Conservation (phyloP, 2,329 filamentous ascomycete species). For the Phoma sp. region DNA sequence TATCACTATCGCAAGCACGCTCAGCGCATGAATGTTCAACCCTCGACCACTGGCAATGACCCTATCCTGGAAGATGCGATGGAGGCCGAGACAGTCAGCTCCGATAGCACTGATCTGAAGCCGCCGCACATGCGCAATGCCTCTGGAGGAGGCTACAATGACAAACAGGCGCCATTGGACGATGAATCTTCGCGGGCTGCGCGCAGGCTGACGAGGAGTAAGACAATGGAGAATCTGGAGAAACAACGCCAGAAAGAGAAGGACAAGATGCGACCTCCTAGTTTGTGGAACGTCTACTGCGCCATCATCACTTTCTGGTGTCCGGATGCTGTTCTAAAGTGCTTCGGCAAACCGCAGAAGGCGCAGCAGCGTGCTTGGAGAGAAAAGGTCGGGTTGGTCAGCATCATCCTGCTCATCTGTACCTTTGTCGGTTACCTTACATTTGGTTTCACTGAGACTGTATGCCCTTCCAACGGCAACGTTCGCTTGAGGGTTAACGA, state of each 20-base stretch:
- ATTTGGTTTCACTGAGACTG: conserved; percentile 90
- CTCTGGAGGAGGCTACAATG: conserved; percentile 47
- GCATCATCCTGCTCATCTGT: conserved; percentile 88
- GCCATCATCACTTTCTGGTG: conserved; percentile 93
- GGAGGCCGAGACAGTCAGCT: conserved; percentile 60
- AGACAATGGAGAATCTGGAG: conserved; percentile 65
- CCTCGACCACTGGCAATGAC: conserved; percentile 91
- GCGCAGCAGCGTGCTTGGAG: conserved; percentile 93
- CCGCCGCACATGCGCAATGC: conserved; percentile 46
- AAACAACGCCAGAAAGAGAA: conserved; percentile 63
- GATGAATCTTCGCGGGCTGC: conserved; percentile 45
- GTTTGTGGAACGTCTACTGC: conserved; percentile 95
- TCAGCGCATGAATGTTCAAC: conserved; percentile 86
- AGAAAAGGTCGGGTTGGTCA: conserved; percentile 96
- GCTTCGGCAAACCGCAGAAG: conserved; percentile 83
- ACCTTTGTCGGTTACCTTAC: conserved; percentile 91
- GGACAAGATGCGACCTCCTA: conserved; percentile 76
- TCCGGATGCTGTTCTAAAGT: conserved; percentile 81
- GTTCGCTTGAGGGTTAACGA: conserved; percentile 79
- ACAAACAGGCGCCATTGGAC: conserved; percentile 46
- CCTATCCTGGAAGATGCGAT: conserved; percentile 76
- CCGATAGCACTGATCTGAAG: conserved; percentile 67
- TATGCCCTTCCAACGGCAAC: conserved; percentile 75
- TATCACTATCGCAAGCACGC: conserved; percentile 97
- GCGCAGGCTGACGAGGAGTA: conserved; percentile 70